Base-by-base conservation (phyloP, 2,329 filamentous ascomycete species). In the Geosmithia flava region DNA sequence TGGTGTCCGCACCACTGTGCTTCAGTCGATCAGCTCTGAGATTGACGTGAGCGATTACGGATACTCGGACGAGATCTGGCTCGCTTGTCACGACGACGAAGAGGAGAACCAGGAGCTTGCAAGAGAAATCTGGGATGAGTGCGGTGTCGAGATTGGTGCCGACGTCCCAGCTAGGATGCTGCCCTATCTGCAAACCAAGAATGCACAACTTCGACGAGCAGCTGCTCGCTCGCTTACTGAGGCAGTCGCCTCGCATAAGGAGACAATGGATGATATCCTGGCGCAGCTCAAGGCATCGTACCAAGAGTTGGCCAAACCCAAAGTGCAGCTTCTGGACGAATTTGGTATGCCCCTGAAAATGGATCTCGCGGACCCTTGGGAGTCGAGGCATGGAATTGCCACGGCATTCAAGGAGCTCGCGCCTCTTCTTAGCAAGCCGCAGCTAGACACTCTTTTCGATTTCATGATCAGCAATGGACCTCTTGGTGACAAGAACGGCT, bases 281-380 rank as follows among this genome's bases (percentile, higher is more conserved):
- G 66, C 72, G 42, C 72, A 74, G 48, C 71, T 98, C 20, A 75
- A 88, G 58, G 67, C 75, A 5, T 79, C 78, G 2, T 98, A 98
- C 61, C 65, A 74, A 43, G 81, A 90, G 53, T 78, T 91, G 53
- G 84, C 87, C 7, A 94, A 93, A 62, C 86, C 89, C 2, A 81
- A 85, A 50, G 78, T 85, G 44, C 87, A 89, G 11, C 82, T 91
- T 57, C 81, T 91, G 40, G 91, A 98, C 60, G 85, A 91, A 53
- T 97, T 88, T 60, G 93, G 94, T 48, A 95, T 98, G 86, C 86
- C 88, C 3, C 84, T 81, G 58, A 97, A 95, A 67, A 81, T 84
- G 60, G 87, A 97, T 54, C 71, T 89, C 11, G 78, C 85, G 5
- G 93, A 98, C 65, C 85, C 84, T 2, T 98, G 91, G 91, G 89